Percentiles rank a stretch among this genome's conserved stretches.
phyloP scores from a whole-genome alignment of 768 basidiomycete genomes.

The Termitomyces sp. region DNA sequence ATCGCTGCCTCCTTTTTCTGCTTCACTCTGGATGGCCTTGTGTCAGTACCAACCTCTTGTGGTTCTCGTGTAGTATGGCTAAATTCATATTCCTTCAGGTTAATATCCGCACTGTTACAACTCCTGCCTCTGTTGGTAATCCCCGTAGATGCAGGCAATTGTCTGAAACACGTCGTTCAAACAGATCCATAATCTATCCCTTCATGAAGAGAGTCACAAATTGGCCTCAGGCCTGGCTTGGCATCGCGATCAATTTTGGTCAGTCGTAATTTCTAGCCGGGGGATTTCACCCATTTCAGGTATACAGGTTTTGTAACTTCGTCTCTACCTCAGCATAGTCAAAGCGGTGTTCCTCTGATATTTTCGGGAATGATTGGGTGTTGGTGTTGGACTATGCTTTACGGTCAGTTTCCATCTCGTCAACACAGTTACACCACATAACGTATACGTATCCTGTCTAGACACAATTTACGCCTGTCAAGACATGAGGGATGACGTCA shows the following conservation, averaged over 20 bases:
- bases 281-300: background rate
- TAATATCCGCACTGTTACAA: background rate
- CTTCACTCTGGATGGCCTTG: background rate
- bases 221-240: slow-evolving; percentile 29
- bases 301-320: slow-evolving; percentile 18
- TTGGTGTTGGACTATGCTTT: slow-evolving; percentile 14
- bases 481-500: background rate
- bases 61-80: background rate
- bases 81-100: background rate
- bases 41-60: background rate
- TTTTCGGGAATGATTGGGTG: slow-evolving; percentile 17
- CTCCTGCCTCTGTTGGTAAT: slow-evolving; percentile 11
- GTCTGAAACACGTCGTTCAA: too few species aligned
- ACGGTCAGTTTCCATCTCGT: background rate
- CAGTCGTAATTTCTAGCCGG: too few species aligned
- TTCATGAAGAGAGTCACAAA: slow-evolving; percentile 27
- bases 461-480: slow-evolving; percentile 16
- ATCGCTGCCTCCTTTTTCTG: background rate
- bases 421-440: background rate
- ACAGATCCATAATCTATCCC: slow-evolving; percentile 20
- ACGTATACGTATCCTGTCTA: background rate
- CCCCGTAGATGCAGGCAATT: background rate
- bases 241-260: background rate
- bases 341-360: background rate
- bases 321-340: background rate